Evolutionary conservation across 352 stramenopile genomes (phyloP).

Genomic region (Phytopythium helicoides): DNA sequence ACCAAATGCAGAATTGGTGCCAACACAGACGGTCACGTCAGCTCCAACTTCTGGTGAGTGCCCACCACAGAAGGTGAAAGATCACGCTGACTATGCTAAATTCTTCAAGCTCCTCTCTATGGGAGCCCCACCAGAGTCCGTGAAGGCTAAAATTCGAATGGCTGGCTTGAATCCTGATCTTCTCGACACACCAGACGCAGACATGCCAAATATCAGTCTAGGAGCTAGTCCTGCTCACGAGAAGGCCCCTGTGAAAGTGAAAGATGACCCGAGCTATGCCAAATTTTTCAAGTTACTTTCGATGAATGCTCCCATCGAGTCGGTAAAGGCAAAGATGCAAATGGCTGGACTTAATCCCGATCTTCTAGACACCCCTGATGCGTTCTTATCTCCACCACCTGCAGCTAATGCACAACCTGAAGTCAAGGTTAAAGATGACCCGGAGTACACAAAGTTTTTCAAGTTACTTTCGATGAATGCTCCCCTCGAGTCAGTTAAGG

Average conservation of each 20-base stretch:
- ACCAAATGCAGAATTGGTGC: slow-evolving; percentile 41
- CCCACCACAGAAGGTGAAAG: slow-evolving; percentile 33
- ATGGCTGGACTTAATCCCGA: slow-evolving; percentile 55
- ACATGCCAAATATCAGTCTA: slow-evolving; percentile 61
- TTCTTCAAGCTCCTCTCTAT: slow-evolving; percentile 76
- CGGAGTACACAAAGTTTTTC: slow-evolving; percentile 74
- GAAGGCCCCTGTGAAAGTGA: slow-evolving; percentile 59
- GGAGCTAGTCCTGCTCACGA: slow-evolving; percentile 76
- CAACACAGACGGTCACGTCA: slow-evolving; percentile 1
- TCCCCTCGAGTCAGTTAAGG: slow-evolving; percentile 50
- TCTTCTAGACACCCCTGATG: slow-evolving; percentile 71
- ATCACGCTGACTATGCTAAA: slow-evolving; percentile 56
- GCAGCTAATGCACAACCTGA: slow-evolving; percentile 2
- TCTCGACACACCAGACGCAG: slow-evolving; percentile 56
- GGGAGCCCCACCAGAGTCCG: slow-evolving; percentile 48
- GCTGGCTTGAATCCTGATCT: slow-evolving; percentile 53
- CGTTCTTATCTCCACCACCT: slow-evolving; percentile 18
- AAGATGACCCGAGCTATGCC: slow-evolving; percentile 56
- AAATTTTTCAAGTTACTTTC: slow-evolving; percentile 78
- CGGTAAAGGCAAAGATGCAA: slow-evolving; percentile 57
- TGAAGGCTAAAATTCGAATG: slow-evolving; percentile 73
- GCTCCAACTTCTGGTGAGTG: not conserved
- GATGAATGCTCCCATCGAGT: slow-evolving; percentile 48
- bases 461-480: slow-evolving; percentile 64
- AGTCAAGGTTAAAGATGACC: slow-evolving; percentile 63